Evolutionary conservation across 805 yeast genomes (phyloP), one percentile per base, ranked within the genome.

Genomic region (Tetrapisispora namnaoensis): DNA sequence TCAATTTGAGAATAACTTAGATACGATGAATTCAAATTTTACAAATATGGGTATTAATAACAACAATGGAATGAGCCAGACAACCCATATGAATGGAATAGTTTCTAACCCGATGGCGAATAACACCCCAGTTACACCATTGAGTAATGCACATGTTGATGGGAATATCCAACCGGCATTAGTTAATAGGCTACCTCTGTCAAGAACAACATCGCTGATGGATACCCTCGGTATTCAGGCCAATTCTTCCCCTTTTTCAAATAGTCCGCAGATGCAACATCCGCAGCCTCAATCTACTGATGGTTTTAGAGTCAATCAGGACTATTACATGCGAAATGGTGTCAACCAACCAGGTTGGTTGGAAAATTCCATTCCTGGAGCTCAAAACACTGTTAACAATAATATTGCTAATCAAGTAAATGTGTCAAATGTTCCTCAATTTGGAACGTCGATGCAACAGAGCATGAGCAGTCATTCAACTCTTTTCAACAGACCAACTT

Each of bases 161-260:
- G 43, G 43, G 9, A 36, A 28, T 16, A n/a, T 11, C 4, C 35
- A 32, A 32, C 35, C 35, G 4, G n/a, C 11, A 5, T 16, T 35
- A 13, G 30, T 5, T 10, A 37, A 37, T 37, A 22, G 41, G 18
- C 2, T 44, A 3, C 56, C 58, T 27, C 42, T 57, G 42, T 42
- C 51, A 24, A 57, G 62, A 42, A 49, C 61, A 2, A 37, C 56
- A 3, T 60, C 65, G 2, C 39, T 63, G 39, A 46, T 60, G 51
- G 65, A 62, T 45, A 51, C 58, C 3, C 42, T 63, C 4, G 62
- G 63, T n/a, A 53, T 55, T 28, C 63, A 59, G 37, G 42, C 63
- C 32, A 27, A 60, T 14, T 43, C 54, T 5, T 60, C 66, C 13
- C 62, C 64, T 2, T 59, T 57, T 38, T 16, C 18, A 4, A 21